A percentile compares a stretch with the other conserved stretches of the same genome.
Conservation (phyloP, 176 grass and related monocot species). For the Phoenix dactylifera region DNA sequence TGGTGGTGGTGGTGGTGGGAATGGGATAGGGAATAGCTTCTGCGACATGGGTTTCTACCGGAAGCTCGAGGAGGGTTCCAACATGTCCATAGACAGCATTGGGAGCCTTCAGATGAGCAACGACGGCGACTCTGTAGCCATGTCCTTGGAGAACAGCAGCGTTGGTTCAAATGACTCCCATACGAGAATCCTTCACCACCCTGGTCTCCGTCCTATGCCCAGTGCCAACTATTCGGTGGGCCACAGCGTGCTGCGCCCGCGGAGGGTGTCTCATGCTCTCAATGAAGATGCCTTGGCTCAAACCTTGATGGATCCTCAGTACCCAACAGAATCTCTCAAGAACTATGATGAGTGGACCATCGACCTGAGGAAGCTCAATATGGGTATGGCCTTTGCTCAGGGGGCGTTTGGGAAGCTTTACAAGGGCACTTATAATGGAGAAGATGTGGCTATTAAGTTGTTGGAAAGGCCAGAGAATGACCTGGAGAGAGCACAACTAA, state of each 20-base stretch:
- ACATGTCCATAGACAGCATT: slow-evolving; percentile 65
- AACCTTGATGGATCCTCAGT: slow-evolving; percentile 65
- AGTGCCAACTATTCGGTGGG: slow-evolving; percentile 68
- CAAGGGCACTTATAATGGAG: slow-evolving; percentile 77
- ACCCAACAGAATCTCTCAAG: slow-evolving; percentile 71
- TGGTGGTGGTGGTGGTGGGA: too few relatives aligned
- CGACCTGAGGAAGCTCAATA: slow-evolving; percentile 80
- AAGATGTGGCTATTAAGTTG: slow-evolving; percentile 92
- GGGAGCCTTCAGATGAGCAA: slow-evolving; percentile 57
- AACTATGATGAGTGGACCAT: slow-evolving; percentile 85
- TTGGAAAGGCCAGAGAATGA: slow-evolving; percentile 92
- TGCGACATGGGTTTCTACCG: too few relatives aligned
- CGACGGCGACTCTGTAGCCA: slow-evolving; percentile 53
- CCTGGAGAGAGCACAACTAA: slow-evolving; percentile 64
- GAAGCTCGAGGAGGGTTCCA: too few relatives aligned
- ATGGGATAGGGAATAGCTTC: too few relatives aligned
- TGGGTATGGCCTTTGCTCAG: slow-evolving; percentile 81
- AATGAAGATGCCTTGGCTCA: slow-evolving; percentile 68
- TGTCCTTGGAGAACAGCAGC: slow-evolving; percentile 84
- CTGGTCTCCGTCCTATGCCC: slow-evolving; percentile 56
- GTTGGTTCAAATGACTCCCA: slow-evolving; percentile 79
- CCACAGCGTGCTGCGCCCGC: slow-evolving; percentile 68
- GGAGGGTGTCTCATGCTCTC: slow-evolving; percentile 55
- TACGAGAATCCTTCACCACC: slow-evolving; percentile 77
- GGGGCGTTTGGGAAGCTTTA: slow-evolving; percentile 95